These are phyloP conservation scores for Boletus rufocinnamomeus DNA, from an alignment of 768 basidiomycete genomes.

Conservation along the genomic window DNA sequence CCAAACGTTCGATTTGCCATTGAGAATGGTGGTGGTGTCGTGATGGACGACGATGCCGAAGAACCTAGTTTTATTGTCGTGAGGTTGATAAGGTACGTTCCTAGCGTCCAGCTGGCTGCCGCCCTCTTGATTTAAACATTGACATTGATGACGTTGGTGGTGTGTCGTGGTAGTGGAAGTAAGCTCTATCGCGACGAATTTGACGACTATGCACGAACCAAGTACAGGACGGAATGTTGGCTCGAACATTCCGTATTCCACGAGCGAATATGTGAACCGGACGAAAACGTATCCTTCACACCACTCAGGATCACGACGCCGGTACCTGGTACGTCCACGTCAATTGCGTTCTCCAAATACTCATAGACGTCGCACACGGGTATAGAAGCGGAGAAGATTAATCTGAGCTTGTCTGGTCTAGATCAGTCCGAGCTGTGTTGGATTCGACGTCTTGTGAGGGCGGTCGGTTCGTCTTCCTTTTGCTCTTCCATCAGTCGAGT, in stretches of 20 bases:
- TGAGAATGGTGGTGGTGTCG: slow-evolving; percentile 57
- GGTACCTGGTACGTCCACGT: slow-evolving; percentile 47
- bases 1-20: slow-evolving; percentile 59
- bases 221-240: slow-evolving; percentile 93
- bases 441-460: slow-evolving; percentile 40
- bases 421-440: slow-evolving; percentile 68
- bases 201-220: slow-evolving; percentile 45
- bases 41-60: slow-evolving; percentile 44
- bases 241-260: slow-evolving; percentile 82
- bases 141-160: neutral
- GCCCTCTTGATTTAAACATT: neutral
- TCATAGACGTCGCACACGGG: neutral
- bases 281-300: slow-evolving; percentile 69
- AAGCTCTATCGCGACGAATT: slow-evolving; percentile 61
- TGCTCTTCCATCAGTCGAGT: neutral
- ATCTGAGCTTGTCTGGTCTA: slow-evolving; percentile 74
- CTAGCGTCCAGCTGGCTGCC: neutral
- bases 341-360: neutral
- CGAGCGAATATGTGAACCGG: slow-evolving; percentile 64
- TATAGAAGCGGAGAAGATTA: slow-evolving; percentile 57
- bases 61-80: slow-evolving; percentile 69
- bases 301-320: slow-evolving; percentile 65
- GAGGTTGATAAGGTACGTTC: slow-evolving; percentile 65
- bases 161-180: slow-evolving; percentile 74
- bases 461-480: slow-evolving; percentile 19